Conservation (phyloP, 2,329 filamentous ascomycete genomes). For the Claviceps monticola region DNA sequence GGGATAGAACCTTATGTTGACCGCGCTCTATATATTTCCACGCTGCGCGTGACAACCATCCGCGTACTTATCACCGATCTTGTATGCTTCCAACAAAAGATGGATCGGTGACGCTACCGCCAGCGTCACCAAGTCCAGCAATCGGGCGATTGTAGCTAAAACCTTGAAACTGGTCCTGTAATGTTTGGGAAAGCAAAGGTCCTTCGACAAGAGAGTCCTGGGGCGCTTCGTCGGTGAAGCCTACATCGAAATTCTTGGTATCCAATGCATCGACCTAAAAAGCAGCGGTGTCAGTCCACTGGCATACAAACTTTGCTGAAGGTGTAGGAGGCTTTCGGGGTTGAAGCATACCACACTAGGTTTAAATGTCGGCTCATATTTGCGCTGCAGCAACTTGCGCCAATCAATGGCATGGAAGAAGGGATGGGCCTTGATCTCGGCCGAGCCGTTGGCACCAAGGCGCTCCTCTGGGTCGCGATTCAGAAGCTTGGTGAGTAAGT, state of each 20-base stretch:
- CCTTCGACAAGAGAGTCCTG: conserved; percentile 91
- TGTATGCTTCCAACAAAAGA: conserved; percentile 50
- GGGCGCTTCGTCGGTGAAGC: conserved; percentile 82
- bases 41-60: neutral
- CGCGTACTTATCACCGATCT: conserved; percentile 24
- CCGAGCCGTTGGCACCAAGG: conserved; percentile 82
- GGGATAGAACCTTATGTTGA: neutral
- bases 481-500: conserved; percentile 77
- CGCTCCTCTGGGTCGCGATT: conserved; percentile 85
- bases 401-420: conserved; percentile 99
- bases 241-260: conserved; percentile 80
- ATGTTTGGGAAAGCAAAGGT: conserved; percentile 78
- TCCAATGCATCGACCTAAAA: conserved; percentile 68
- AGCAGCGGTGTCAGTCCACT: neutral
- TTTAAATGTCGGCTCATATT: conserved; percentile 97
- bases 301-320: neutral
- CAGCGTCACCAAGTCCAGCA: conserved; percentile 80
- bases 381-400: conserved; percentile 91
- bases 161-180: conserved; percentile 90
- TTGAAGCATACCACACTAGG: conserved; percentile 70
- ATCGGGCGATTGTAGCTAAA: conserved; percentile 97
- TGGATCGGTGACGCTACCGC: conserved; percentile 86
- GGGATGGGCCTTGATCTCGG: conserved; percentile 95
- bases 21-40: neutral
- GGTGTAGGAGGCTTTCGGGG: neutral